A percentile compares a stretch with the other conserved stretches of the same genome.
Evolutionary conservation across 2,329 filamentous ascomycete species (phyloP).

Genomic region (Magnaporthiopsis incrustans): DNA sequence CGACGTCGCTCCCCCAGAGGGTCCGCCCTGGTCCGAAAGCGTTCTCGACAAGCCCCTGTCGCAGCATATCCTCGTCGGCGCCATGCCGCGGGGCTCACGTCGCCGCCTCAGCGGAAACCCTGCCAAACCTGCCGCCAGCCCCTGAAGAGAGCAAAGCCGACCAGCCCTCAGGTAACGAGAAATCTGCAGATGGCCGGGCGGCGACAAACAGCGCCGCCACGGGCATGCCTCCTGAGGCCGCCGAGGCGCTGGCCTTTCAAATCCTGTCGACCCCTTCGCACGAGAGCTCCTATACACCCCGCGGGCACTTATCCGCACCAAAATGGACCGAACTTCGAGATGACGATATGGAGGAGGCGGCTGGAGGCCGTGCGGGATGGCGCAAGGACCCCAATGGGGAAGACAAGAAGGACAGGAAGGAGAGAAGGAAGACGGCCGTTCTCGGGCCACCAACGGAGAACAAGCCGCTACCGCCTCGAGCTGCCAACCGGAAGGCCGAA

Average conservation of each 20-base stretch:
- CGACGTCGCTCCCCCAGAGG: not conserved
- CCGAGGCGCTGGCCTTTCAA: not conserved
- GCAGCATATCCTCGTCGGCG: not conserved
- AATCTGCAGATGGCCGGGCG: too few species aligned
- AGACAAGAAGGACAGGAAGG: constrained; percentile 30
- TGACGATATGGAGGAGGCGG: constrained; percentile 7
- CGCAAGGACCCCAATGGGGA: constrained; percentile 17
- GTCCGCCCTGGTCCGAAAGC: not conserved
- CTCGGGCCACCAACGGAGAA: too few species aligned
- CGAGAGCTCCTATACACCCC: not conserved
- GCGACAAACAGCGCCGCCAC: not conserved
- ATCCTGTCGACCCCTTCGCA: not conserved
- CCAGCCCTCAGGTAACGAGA: not conserved
- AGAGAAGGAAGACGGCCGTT: constrained; percentile 24
- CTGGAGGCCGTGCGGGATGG: not conserved
- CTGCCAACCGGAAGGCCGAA: constrained; percentile 12
- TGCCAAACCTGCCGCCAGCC: not conserved
- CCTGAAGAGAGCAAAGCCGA: not conserved
- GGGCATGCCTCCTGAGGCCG: constrained; percentile 4
- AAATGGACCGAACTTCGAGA: not conserved
- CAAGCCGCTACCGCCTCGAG: not conserved
- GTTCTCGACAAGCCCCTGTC: not conserved
- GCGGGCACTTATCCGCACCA: not conserved
- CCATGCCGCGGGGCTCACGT: not conserved
- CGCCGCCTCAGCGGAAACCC: not conserved